Evolutionary conservation across 2,329 filamentous ascomycete genomes (phyloP), one percentile per base, ranked within the genome.

Genomic region (Zasmidium citrigriseum): DNA sequence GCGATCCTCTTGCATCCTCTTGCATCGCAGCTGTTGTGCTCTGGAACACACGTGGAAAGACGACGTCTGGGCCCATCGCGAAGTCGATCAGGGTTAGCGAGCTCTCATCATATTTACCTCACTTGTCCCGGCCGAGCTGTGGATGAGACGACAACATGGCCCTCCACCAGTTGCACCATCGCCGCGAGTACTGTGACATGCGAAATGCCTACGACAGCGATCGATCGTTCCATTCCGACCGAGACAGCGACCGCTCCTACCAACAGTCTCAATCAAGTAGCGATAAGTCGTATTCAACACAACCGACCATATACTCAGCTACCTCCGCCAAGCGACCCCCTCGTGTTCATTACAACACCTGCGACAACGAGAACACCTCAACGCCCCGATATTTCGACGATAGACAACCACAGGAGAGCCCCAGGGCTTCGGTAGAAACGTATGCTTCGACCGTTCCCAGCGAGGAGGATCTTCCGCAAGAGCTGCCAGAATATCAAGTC

Each of bases 371-470:
- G 41, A 45, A 64, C 16, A 61, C 68, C 52, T 56, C 58, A 23
- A 47, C 49, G 53, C 48, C 61, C 18, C 65, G 61, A 44, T 67
- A 64, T 55, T 67, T 68, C 48, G 53, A 58, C 18, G 64, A 69
- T 49, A 57, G 63, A 48, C 47, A 61, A 24, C 59, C 64, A 14
- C 54, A 55, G 34, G 61, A 65, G 57, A 81, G 79, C 65, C 75
- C 81, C 2, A 80, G 83, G 47, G 81, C 84, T 23, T 95, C 91
- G 0, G 82, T 86, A 65, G 88, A 91, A 60, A 96, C 92, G 1
- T 96, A 93, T 73, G 86, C 87, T 67, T 96, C 92, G 4, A 89
- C 87, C 2, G 78, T 84, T 27, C 78, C 83, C 27, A 90, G 88
- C 2, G 80, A 84, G 46, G 81, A 86, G 46, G 85, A 87, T 18